Base-by-base conservation (phyloP, 306 rosid species). In the Quercus berberidifolia region DNA sequence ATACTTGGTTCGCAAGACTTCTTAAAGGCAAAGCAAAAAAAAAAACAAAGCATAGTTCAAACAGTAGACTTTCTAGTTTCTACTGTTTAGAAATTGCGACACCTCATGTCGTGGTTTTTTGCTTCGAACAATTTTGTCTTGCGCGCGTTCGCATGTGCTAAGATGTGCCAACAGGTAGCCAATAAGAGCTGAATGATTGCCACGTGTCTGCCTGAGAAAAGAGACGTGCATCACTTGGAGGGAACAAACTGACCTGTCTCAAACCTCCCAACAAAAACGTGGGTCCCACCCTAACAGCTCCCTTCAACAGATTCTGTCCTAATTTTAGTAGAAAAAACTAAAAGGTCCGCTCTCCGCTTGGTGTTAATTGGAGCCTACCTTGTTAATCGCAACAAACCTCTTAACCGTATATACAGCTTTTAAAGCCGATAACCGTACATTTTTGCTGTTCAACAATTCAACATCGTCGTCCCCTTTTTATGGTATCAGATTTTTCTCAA, bases 291-390 rank as follows among this genome's bases (percentile, higher is more conserved):
- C 26, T 60, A 78, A 78, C 80, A 68, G 68, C 76, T 20, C 26
- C 18, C 78, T 69, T 67, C 77, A 78, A 79, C 78, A 81, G 78
- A 85, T 83, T 81, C 79, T 85, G 84, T 78, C 89, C 81, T 71
- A 74, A 60, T 62, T 71, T 71, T 81, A 58, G 69, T 75, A 19
- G 76, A 46, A 41, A 41, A 41, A 25, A 25, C 26, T 25, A 25
- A 25, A 76, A 33, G 69, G 80, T 18, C 54, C 18, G 62, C 46
- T 38, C 55, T 64, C 41, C 11, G 19, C 52, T 75, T 6, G 69
- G 62, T 19, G 56, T 69, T 59, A 21, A 38, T 63, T 25, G 75
- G 75, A 55, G 64, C 81, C 75, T 43, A 43, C 57, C 63, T 43
- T 26, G 11, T 69, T 68, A 5, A 72, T 15, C 46, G 70, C 70